Conservation (phyloP, 2,329 filamentous ascomycete species). For the Arachnopeziza araneosa region DNA sequence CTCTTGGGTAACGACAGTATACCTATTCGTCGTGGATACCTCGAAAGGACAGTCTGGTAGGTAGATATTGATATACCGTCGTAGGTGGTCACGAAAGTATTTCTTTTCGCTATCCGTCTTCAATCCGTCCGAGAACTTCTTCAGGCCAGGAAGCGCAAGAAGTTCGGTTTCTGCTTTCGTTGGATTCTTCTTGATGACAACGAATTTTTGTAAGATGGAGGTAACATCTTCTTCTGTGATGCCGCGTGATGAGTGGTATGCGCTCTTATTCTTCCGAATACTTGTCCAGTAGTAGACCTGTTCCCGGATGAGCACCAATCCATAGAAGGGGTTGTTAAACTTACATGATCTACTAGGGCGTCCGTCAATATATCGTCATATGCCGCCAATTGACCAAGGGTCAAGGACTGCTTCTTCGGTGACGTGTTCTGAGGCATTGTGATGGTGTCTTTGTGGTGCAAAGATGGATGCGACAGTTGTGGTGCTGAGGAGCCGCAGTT, state of each 20-base stretch:
- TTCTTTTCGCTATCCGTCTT: conserved; percentile 74
- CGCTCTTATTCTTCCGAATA: conserved; percentile 87
- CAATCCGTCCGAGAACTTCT: conserved; percentile 62
- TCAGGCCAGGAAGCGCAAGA: conserved; percentile 66
- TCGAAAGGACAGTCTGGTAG: conserved; percentile 92
- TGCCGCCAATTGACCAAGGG: conserved; percentile 77
- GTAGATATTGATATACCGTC: conserved; percentile 90
- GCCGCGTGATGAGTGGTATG: conserved; percentile 79
- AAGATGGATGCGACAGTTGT: conserved; percentile 14
- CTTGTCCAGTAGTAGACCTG: conserved; percentile 95
- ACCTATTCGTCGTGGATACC: conserved; percentile 88
- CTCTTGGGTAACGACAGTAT: conserved; percentile 76
- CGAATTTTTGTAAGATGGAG: conserved; percentile 55
- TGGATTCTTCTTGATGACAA: conserved; percentile 70
- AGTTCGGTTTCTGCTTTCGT: conserved; percentile 66
- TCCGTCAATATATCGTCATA: conserved; percentile 97
- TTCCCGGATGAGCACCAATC: not conserved
- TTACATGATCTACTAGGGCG: conserved; percentile 88
- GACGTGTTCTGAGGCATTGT: conserved; percentile 39
- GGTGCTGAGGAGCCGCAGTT: conserved; percentile 8
- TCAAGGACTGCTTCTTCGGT: conserved; percentile 66
- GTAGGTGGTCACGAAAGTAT: conserved; percentile 79
- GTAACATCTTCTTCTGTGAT: conserved; percentile 57
- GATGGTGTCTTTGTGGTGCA: conserved; percentile 7
- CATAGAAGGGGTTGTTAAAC: conserved; percentile 32